Evolutionary conservation across 768 basidiomycete genomes (phyloP), one percentile per base, ranked within the genome.

Genomic region (Mycena haematopus): DNA sequence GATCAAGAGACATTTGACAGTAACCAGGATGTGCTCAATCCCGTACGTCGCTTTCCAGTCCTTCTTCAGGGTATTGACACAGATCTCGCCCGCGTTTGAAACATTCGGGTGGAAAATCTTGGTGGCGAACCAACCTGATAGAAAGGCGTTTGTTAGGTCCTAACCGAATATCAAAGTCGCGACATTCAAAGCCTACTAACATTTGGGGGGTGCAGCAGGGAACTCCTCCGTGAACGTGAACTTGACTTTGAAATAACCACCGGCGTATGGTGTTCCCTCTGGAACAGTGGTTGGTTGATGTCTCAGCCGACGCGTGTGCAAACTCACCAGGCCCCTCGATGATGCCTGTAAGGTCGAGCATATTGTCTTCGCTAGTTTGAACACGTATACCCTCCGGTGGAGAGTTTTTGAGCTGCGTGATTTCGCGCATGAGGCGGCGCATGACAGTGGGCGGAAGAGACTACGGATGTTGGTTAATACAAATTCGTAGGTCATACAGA

Each of bases 81-180:
- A 98, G 68, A 98, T 98, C 76, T 97, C 95, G 17, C 95, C 95
- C 0, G 85, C 75, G 35, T 84, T 82, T 0, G 95, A 96, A 42
- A 99, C 94, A 70, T 99, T 99, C 0, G 96, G 96, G 70, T 98
- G 96, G 76, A 98, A 98, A 59, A 99, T 96, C 80, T 96, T 97
- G 52, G 96, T 97, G 15, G 84, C 79, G 68, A 97, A 91, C 80
- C 92, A 90, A 71, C 96, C 95, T 96, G 67, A 44, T 46, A 47
- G 24, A 60, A 58, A 38, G 52, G 61, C 42, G 55, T 70, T 42
- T 71, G 47, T 33, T 22, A 42, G n/a, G n/a, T 4, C 35, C 40
- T 22, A 21, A 13, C 24, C 36, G 9, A 22, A 45, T 10, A 24
- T 58, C 47, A 27, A 9, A n/a, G 17, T 9, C 35, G 22, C 35